Conservation (phyloP, 2,329 filamentous ascomycete genomes). For the Exserohilum rostratum region DNA sequence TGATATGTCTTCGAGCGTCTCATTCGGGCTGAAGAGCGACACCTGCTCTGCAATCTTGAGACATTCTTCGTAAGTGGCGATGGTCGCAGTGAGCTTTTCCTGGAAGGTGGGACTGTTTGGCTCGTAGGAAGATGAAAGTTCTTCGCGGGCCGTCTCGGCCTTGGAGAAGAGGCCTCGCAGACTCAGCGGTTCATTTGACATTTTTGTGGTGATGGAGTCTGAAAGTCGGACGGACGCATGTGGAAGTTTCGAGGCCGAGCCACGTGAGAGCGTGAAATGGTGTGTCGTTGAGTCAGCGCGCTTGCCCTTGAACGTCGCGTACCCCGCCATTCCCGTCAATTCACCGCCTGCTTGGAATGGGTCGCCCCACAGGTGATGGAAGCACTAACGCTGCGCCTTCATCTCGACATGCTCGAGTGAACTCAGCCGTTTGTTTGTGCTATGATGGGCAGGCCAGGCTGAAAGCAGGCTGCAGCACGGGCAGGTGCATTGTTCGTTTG, state of each 20-base stretch:
- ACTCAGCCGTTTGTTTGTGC: not conserved
- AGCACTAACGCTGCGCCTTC: not conserved
- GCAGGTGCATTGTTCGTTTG: constrained; percentile 25
- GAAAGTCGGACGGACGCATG: constrained; percentile 2
- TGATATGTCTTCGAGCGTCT: constrained; percentile 82
- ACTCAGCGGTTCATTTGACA: constrained; percentile 57
- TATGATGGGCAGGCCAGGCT: not conserved
- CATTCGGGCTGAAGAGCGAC: constrained; percentile 89
- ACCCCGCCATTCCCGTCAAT: constrained; percentile 20
- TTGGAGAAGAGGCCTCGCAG: constrained; percentile 61
- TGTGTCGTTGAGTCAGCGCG: constrained; percentile 26
- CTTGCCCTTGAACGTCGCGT: constrained; percentile 19
- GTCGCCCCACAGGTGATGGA: not conserved
- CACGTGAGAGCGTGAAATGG: constrained; percentile 36
- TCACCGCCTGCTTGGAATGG: constrained; percentile 6
- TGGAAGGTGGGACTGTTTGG: constrained; percentile 70
- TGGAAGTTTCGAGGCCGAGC: constrained; percentile 4
- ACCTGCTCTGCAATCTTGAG: constrained; percentile 71
- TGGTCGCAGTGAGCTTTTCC: constrained; percentile 68
- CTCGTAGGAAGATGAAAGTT: constrained; percentile 68
- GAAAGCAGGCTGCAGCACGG: constrained; percentile 2
- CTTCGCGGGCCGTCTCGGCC: constrained; percentile 62
- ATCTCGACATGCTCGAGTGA: not conserved
- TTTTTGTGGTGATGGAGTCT: constrained; percentile 10
- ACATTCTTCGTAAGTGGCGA: constrained; percentile 76